These are phyloP conservation scores for Curvularia spicifera DNA, from an alignment of 2,329 filamentous ascomycete species.

Conservation along the genomic window DNA sequence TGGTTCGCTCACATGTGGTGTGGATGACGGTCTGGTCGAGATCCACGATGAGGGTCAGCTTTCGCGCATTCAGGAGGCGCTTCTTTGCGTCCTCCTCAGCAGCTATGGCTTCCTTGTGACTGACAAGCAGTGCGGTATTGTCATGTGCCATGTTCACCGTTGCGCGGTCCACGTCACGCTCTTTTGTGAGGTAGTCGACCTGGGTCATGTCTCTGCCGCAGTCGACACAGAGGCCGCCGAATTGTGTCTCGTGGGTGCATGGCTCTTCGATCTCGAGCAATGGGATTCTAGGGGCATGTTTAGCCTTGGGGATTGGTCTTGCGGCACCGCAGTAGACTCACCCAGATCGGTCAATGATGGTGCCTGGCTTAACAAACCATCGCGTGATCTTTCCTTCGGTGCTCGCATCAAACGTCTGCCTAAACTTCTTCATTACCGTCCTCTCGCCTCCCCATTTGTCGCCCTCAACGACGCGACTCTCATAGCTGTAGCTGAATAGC, in stretches of 20 bases:
- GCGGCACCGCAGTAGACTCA: neutral
- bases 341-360: slow-evolving; percentile 60
- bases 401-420: slow-evolving; percentile 81
- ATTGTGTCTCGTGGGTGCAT: slow-evolving; percentile 90
- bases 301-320: neutral
- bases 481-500: slow-evolving; percentile 87
- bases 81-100: slow-evolving; percentile 87
- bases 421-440: slow-evolving; percentile 72
- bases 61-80: slow-evolving; percentile 78
- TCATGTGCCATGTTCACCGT: slow-evolving; percentile 96
- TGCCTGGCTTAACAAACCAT: slow-evolving; percentile 75
- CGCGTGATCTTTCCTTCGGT: slow-evolving; percentile 77
- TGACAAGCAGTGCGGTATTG: slow-evolving; percentile 85
- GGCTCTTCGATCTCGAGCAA: slow-evolving; percentile 85
- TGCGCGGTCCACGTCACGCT: slow-evolving; percentile 80
- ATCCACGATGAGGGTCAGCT: slow-evolving; percentile 93
- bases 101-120: slow-evolving; percentile 76
- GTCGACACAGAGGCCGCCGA: slow-evolving; percentile 84
- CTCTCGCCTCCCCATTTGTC: slow-evolving; percentile 77
- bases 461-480: slow-evolving; percentile 70
- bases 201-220: slow-evolving; percentile 98
- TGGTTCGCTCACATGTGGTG: slow-evolving; percentile 93
- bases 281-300: slow-evolving; percentile 53
- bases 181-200: slow-evolving; percentile 80
- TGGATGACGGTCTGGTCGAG: slow-evolving; percentile 98